phyloP scores from a whole-genome alignment of 495 filamentous ascomycete species.

The Penicillium odoratum region DNA sequence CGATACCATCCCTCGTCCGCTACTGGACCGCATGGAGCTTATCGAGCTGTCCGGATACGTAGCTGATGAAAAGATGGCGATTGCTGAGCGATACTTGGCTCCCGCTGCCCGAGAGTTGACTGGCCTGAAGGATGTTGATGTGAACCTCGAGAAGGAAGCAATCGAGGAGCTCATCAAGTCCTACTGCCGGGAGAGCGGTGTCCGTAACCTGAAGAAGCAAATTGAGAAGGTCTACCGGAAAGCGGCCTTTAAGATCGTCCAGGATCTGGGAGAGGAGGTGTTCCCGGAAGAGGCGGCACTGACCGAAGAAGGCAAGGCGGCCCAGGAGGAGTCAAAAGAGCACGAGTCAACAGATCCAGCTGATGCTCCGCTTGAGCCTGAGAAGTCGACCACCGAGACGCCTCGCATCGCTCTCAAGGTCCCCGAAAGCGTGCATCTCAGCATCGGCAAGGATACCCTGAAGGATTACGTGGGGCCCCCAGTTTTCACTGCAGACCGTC shows the following conservation, averaged over 20 bases:
- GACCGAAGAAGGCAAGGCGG: conserved; percentile 85
- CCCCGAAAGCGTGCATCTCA: conserved; percentile 82
- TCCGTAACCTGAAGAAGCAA: conserved; percentile 98
- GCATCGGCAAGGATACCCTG: conserved; percentile 84
- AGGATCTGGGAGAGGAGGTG: conserved; percentile 86
- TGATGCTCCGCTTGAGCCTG: conserved; percentile 58
- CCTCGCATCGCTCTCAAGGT: conserved; percentile 82
- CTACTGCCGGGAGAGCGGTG: conserved; percentile 95
- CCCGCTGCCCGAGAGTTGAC: conserved; percentile 89
- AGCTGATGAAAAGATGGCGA: conserved; percentile 98
- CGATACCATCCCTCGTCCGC: conserved; percentile 92
- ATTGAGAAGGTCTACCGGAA: conserved; percentile 99
- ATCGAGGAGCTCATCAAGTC: conserved; percentile 98
- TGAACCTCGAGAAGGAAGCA: conserved; percentile 75
- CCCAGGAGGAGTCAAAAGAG: conserved; percentile 68
- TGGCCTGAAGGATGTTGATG: conserved; percentile 87
- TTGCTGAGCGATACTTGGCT: conserved; percentile 88
- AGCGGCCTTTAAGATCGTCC: conserved; percentile 93
- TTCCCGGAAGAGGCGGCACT: conserved; percentile 79
- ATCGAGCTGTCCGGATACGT: conserved; percentile 97
- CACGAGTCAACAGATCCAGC: conserved; percentile 57
- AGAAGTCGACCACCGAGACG: conserved; percentile 68
- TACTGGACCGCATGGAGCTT: conserved; percentile 97
- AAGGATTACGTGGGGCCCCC: conserved; percentile 98
- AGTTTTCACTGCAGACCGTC: conserved; percentile 89